These are phyloP conservation scores for Bolboschoenus planiculmis DNA, from an alignment of 176 grass and related monocot genomes.

Conservation along the genomic window DNA sequence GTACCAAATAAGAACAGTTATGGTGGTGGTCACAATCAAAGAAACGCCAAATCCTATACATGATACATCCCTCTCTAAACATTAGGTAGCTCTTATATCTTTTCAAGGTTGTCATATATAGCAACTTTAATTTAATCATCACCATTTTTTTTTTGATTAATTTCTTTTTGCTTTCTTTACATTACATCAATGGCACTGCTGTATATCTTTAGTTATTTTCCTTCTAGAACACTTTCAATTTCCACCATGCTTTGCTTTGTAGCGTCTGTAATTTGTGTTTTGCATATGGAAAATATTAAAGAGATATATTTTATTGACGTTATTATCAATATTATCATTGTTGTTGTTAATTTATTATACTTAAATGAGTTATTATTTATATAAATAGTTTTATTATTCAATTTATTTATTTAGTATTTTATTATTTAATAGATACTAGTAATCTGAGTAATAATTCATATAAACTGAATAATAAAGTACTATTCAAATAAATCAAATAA, in stretches of 20 bases:
- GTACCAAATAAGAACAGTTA: background rate
- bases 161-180: background rate
- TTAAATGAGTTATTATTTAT: no score
- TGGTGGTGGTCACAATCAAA: conserved; percentile 10
- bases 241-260: background rate
- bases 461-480: no score
- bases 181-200: background rate
- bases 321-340: no score
- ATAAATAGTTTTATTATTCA: no score
- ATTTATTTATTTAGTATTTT: no score
- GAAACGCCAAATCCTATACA: background rate
- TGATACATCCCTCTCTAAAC: background rate
- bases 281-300: background rate
- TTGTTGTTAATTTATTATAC: no score
- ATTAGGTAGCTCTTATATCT: background rate
- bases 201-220: background rate
- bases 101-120: conserved; percentile 9
- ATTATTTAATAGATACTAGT: no score
- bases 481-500: no score
- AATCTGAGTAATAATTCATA: no score
- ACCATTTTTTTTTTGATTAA: background rate
- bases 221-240: background rate
- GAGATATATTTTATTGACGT: no score
- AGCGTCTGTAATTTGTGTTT: background rate
- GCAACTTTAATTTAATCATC: background rate